Percentiles rank a stretch among this genome's conserved stretches.
phyloP scores from a whole-genome alignment of 1,284 basidiomycete genomes.

The Vanrija sp. region DNA sequence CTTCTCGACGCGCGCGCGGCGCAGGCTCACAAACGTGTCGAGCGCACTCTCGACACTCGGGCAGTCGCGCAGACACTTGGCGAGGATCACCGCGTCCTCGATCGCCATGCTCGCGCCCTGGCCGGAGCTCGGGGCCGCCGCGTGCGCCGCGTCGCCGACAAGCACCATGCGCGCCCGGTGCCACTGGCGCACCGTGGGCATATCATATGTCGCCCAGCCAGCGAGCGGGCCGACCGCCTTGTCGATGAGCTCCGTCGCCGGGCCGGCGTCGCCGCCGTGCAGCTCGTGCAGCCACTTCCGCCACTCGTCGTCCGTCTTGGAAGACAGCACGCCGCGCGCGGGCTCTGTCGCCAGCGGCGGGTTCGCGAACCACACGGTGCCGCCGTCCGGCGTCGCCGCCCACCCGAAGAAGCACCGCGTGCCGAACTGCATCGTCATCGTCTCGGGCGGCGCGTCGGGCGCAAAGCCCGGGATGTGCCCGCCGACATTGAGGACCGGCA shows the following conservation, averaged over 20 bases:
- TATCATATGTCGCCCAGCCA: conserved; percentile 14
- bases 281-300: background rate
- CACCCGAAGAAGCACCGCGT: background rate
- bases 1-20: background rate
- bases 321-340: background rate
- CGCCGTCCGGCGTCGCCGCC: background rate
- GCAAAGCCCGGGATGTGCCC: background rate
- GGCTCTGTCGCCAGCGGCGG: background rate
- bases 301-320: background rate
- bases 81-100: conserved; percentile 13
- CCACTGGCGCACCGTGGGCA: conserved; percentile 3
- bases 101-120: conserved; percentile 20
- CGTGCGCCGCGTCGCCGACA: conserved; percentile 23
- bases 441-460: background rate
- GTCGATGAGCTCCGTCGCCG: background rate
- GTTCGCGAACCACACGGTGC: background rate
- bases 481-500: background rate
- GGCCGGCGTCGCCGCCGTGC: conserved; percentile 1
- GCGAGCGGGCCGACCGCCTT: conserved; percentile 8
- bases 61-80: conserved; percentile 2
- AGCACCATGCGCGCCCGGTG: conserved; percentile 13
- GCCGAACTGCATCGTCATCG: conserved; percentile 1
- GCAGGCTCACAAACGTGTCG: background rate
- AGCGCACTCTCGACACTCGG: background rate
- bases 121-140: conserved; percentile 21